Evolutionary conservation across 2,329 filamentous ascomycete species (phyloP).

Genomic region (Penicillium sp.): DNA sequence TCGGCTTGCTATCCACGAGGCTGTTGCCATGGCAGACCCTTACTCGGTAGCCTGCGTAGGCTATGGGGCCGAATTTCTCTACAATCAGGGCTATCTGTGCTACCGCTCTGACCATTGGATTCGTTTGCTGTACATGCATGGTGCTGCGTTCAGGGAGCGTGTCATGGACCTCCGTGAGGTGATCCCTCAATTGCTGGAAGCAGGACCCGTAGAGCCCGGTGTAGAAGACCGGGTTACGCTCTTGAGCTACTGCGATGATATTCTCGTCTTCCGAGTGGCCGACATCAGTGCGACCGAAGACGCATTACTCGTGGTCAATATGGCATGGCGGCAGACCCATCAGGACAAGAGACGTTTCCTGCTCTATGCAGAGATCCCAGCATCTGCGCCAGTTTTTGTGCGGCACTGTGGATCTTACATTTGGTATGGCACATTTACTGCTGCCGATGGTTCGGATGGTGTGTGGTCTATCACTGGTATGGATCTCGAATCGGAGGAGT

Average conservation of each 20-base stretch:
- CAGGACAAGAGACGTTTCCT: conserved; percentile 41
- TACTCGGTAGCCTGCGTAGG: conserved; percentile 62
- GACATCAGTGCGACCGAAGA: conserved; percentile 43
- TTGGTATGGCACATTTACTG: conserved; percentile 66
- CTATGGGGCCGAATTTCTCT: conserved; percentile 61
- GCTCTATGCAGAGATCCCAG: conserved; percentile 44
- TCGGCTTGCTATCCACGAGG: conserved; percentile 60
- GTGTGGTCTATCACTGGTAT: conserved; percentile 64
- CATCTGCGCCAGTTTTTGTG: conserved; percentile 62
- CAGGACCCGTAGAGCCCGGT: conserved; percentile 24
- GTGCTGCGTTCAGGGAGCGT: conserved; percentile 51
- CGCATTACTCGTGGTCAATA: conserved; percentile 57
- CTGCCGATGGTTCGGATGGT: conserved; percentile 53
- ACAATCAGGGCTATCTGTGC: conserved; percentile 63
- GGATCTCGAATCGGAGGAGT: conserved; percentile 45
- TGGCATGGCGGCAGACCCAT: conserved; percentile 25
- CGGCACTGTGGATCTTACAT: conserved; percentile 63
- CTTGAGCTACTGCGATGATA: conserved; percentile 57
- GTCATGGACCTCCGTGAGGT: conserved; percentile 55
- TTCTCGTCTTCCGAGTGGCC: conserved; percentile 60
- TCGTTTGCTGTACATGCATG: conserved; percentile 60
- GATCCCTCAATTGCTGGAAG: conserved; percentile 38
- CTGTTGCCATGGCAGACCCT: conserved; percentile 61
- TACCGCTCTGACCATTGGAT: conserved; percentile 58
- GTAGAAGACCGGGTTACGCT: conserved; percentile 52